Percentiles rank a stretch among this genome's conserved stretches.
These are phyloP conservation scores for Dipodascus albidus DNA, from an alignment of 805 yeast genomes.

Conservation along the genomic window DNA sequence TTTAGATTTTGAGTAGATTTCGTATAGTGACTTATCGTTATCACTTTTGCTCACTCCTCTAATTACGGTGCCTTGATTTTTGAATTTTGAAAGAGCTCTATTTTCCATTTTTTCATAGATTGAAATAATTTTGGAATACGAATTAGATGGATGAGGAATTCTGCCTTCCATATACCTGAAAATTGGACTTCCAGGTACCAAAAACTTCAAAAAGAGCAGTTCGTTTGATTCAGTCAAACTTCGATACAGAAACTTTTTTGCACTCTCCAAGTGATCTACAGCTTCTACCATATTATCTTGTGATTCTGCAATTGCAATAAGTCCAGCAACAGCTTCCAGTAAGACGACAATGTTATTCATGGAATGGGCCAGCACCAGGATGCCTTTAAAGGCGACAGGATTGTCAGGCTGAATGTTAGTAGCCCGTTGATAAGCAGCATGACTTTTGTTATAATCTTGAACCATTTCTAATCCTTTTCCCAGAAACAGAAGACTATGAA, in stretches of 20 bases:
- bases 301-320: slow-evolving; percentile 12
- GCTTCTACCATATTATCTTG: slow-evolving; percentile 17
- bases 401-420: slow-evolving; percentile 33
- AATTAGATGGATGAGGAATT: slow-evolving; percentile 18
- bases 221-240: slow-evolving; percentile 6
- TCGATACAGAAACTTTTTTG: slow-evolving; percentile 10
- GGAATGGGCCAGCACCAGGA: slow-evolving; percentile 26
- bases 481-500: slow-evolving; percentile 30
- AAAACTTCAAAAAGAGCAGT: slow-evolving; percentile 13
- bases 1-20: slow-evolving; percentile 37
- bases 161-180: slow-evolving; percentile 20
- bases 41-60: slow-evolving; percentile 12
- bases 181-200: slow-evolving; percentile 22
- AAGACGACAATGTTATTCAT: slow-evolving; percentile 12
- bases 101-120: slow-evolving; percentile 18
- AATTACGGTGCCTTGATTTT: slow-evolving; percentile 17
- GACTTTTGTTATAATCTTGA: slow-evolving; percentile 34
- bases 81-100: slow-evolving; percentile 13
- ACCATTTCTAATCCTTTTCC: slow-evolving; percentile 54
- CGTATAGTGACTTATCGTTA: slow-evolving; percentile 31
- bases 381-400: slow-evolving; percentile 73
- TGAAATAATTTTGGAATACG: slow-evolving; percentile 16
- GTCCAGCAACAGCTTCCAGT: slow-evolving; percentile 13
- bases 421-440: slow-evolving; percentile 34
- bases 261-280: slow-evolving; percentile 12